Evolutionary conservation across 495 filamentous ascomycete genomes (phyloP), one percentile per base, ranked within the genome.

Genomic region (Clavariopsis aquatica): DNA sequence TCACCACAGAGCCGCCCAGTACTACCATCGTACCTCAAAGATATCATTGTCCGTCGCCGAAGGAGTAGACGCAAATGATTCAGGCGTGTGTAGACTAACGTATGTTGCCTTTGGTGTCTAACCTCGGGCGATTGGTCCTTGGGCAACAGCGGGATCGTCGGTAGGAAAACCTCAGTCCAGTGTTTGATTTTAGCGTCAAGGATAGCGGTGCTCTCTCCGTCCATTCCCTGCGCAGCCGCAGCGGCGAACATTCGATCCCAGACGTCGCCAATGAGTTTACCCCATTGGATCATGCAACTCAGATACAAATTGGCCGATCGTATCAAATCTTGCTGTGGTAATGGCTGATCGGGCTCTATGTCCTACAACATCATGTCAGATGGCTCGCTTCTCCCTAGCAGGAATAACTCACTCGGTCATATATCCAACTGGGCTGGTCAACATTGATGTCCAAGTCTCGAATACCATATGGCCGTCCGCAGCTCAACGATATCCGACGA

Each of bases 401-500:
- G 23, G 55, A 8, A 3, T 28, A 15, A 31, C 46, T 20, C 51
- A 65, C 58, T 34, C 55, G 51, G 22, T 62, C 65, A 17, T 6
- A 51, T 9, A 69, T 49, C 36, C 24, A 57, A 15, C 26, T 20
- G 10, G 59, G 68, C 45, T 52, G 27, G 24, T 59, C 63, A 0
- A 66, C 36, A 19, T 70, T 57, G 38, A 66, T 62, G 23, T 66
- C 68, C 9, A 19, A 12, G n/a, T 64, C 58, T 0, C 54, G 55
- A 20, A 70, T 62, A 27, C 59, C 31, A 52, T 62, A 63, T 15
- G 68, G 68, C 20, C 68, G 31, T 53, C 57, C 59, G 53, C 62
- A 66, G 54, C 68, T 70, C n/a, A 70, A 51, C 28, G 64, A 46
- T 22, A 70, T 66, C 2, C 45, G 63, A 8, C 68, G 49, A 58